Conservation (phyloP, 2,329 filamentous ascomycete genomes). For the Fusarium sp. region DNA sequence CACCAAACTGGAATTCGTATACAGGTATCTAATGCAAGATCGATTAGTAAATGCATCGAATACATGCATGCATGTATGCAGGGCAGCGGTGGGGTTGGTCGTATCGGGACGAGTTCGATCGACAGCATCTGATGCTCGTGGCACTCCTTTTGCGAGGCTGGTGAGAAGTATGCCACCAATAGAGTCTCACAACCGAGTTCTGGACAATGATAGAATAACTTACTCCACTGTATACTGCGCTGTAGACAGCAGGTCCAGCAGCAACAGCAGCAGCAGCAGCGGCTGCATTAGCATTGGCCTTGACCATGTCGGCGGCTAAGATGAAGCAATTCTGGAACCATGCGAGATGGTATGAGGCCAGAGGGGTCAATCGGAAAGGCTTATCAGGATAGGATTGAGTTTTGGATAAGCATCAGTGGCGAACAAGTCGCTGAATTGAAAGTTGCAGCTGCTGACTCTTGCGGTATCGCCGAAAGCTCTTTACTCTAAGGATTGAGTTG, state of each 20-base stretch:
- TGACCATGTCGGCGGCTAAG: conserved; percentile 60
- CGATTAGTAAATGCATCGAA: conserved; percentile 12
- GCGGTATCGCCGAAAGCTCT: conserved; percentile 37
- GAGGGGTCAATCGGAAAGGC: conserved; percentile 4
- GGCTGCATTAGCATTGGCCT: conserved; percentile 54
- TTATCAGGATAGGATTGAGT: conserved; percentile 1
- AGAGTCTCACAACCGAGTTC: neutral
- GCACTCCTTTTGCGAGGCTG: neutral
- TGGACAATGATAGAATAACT: conserved; percentile 50
- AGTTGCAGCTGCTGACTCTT: conserved; percentile 27
- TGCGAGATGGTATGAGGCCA: conserved; percentile 21
- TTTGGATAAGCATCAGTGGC: conserved; percentile 14
- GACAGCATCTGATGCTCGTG: conserved; percentile 13
- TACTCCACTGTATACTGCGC: conserved; percentile 78
- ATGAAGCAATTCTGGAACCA: conserved; percentile 41
- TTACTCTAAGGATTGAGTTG: conserved; percentile 46
- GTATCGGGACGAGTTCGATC: neutral
- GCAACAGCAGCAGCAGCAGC: conserved; percentile 52
- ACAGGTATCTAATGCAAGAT: conserved; percentile 80
- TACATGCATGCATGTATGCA: too few relatives aligned
- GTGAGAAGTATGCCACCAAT: conserved; percentile 1
- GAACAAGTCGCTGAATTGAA: conserved; percentile 22
- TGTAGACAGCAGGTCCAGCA: conserved; percentile 71
- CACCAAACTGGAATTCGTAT: conserved; percentile 90
- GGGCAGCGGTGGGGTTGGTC: conserved; percentile 4